Conservation (phyloP, 208 protist species). For the Cochliopodium minus region DNA sequence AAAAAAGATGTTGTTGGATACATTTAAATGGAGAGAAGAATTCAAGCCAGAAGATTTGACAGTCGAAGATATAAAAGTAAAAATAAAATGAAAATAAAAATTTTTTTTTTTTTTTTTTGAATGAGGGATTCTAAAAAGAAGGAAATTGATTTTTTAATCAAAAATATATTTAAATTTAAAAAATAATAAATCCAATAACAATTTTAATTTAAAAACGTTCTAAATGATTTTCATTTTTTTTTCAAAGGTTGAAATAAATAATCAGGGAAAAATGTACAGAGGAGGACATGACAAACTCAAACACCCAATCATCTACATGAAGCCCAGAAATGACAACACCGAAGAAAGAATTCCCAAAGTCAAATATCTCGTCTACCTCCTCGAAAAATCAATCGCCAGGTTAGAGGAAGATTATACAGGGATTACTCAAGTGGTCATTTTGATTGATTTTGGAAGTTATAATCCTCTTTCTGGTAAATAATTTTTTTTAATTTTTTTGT, state of each 20-base stretch:
- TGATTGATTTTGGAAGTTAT: neutral
- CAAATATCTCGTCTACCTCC: neutral
- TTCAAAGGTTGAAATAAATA: too few species aligned
- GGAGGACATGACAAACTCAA: neutral
- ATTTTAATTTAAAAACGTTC: too few species aligned
- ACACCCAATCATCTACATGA: slow-evolving; percentile 6
- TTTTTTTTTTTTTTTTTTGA: too few species aligned
- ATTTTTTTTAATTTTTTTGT: too few species aligned
- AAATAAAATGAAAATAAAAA: neutral
- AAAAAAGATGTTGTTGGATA: neutral
- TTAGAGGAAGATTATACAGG: neutral
- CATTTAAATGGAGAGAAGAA: slow-evolving; percentile 3
- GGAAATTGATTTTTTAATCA: too few species aligned
- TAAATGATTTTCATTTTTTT: too few species aligned
- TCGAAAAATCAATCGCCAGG: neutral
- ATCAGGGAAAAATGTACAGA: slow-evolving; percentile 7
- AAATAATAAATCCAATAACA: too few species aligned
- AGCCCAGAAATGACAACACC: neutral
- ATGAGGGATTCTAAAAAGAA: too few species aligned
- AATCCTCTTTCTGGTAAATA: neutral
- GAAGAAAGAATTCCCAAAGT: neutral
- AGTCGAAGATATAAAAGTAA: neutral
- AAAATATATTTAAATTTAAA: too few species aligned
- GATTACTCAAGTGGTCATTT: neutral
- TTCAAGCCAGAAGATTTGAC: slow-evolving; percentile 3